Conservation (phyloP, 2,329 filamentous ascomycete genomes). For the Xylariaceae sp. region DNA sequence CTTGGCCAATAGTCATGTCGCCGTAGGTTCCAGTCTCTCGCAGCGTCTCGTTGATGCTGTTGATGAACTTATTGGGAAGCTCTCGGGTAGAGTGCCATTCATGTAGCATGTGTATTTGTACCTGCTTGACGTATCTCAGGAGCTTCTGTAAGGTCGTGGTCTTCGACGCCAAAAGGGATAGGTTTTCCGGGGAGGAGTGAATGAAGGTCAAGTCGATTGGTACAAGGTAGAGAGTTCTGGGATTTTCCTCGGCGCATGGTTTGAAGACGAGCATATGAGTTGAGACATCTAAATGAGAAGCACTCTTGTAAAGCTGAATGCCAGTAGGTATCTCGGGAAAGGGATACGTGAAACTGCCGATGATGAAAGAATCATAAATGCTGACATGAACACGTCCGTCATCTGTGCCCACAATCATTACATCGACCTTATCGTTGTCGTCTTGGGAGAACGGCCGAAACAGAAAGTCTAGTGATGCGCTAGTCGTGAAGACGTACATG, state of each 20-base stretch:
- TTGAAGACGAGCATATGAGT: constrained; percentile 69
- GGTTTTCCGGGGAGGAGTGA: constrained; percentile 69
- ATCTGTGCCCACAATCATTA: constrained; percentile 70
- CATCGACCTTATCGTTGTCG: constrained; percentile 71
- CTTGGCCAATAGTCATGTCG: constrained; percentile 61
- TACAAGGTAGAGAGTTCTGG: constrained; percentile 54
- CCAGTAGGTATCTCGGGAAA: constrained; percentile 25
- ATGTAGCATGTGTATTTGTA: constrained; percentile 70
- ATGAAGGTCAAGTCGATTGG: constrained; percentile 83
- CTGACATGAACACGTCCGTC: constrained; percentile 71
- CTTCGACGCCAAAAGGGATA: constrained; percentile 81
- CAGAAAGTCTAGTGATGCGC: constrained; percentile 64
- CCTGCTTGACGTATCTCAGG: constrained; percentile 77
- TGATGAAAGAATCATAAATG: constrained; percentile 81
- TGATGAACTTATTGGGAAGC: constrained; percentile 72
- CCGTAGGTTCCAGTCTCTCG: constrained; percentile 58
- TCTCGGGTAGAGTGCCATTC: constrained; percentile 84
- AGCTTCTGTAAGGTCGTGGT: constrained; percentile 84
- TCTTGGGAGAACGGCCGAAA: constrained; percentile 60
- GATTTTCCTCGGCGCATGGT: constrained; percentile 36
- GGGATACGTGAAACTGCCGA: constrained; percentile 61
- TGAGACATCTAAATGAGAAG: constrained; percentile 69
- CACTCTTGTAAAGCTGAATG: constrained; percentile 53
- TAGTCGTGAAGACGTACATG: constrained; percentile 62
- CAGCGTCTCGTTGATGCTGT: constrained; percentile 72